These are phyloP conservation scores for Gossypium australe DNA, from an alignment of 345 rosid genomes.

Conservation along the genomic window DNA sequence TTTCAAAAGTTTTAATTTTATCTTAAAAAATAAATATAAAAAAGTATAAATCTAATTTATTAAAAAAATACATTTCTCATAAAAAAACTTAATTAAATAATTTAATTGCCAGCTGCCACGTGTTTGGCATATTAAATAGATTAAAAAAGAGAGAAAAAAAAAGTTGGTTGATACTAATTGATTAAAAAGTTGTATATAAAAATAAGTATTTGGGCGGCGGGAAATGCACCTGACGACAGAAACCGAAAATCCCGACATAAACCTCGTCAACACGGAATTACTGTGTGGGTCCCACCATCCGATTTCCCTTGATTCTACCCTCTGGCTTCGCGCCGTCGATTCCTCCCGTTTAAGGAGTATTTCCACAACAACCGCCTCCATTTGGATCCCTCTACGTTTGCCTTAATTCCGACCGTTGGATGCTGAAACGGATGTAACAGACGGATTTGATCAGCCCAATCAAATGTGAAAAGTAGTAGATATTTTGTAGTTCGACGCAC, in stretches of 20 bases:
- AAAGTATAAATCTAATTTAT: no score
- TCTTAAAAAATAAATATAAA: no score
- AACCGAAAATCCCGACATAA: slow-evolving; percentile 44
- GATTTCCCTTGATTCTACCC: neutral
- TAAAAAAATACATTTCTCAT: neutral
- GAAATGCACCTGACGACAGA: slow-evolving; percentile 46
- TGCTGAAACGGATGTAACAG: neutral
- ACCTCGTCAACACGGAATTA: slow-evolving; percentile 57
- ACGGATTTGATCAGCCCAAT: neutral
- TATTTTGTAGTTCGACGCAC: neutral
- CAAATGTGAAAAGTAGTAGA: neutral
- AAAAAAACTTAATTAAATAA: neutral
- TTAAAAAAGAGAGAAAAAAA: neutral
- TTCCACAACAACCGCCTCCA: no score
- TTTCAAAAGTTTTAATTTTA: no score
- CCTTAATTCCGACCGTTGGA: neutral
- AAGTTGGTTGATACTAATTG: neutral
- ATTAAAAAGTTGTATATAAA: neutral
- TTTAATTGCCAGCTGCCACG: neutral
- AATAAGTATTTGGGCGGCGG: slow-evolving; percentile 34
- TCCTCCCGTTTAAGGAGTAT: neutral
- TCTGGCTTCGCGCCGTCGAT: slow-evolving; percentile 45
- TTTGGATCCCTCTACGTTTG: neutral
- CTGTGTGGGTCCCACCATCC: slow-evolving; percentile 10
- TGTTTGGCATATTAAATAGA: neutral